Evolutionary conservation across 2,329 filamentous ascomycete species (phyloP), one percentile per base, ranked within the genome.

Genomic region (Xylaria sp.): DNA sequence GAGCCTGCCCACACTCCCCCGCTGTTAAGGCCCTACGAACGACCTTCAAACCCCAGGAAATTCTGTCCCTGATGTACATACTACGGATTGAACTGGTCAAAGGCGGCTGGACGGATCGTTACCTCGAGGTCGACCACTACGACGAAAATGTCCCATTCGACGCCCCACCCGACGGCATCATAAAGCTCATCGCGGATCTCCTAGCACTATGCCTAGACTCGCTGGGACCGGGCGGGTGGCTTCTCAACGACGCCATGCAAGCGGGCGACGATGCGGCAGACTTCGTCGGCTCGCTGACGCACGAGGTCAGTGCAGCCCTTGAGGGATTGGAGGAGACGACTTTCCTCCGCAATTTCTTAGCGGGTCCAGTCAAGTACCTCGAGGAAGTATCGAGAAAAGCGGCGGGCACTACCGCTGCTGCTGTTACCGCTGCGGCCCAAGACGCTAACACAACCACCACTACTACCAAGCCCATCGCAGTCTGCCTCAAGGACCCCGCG

Each of bases 141-240:
- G 84, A 87, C 48, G 75, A 79, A 15, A 79, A 83, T 28, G 80
- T 82, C n/a, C 83, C 85, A 8, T 78, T 80, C 12, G 78, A 82
- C 15, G 82, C 84, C 3, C 87, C 89, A 0, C 88, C 90, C 23
- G 90, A 94, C 74, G 88, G 88, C 59, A 89, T 90, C 61, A 91
- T 94, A 72, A 85, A 88, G 18, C 86, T 93, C 49, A 91, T 95
- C 70, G 88, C 91, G 18, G 89, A 91, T 72, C 83, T 95, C 3
- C 85, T 94, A 36, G 89, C 89, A 71, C 89, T 90, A 75, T 92
- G 92, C 69, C 85, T 95, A 52, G 92, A 95, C 79, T 90, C 92
- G 0, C 87, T 95, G 18, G 92, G 92, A 1, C 86, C 90, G 10
- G 89, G 89, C 63, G 92, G 92, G 23, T 94, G 92, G 92, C 84